Conservation (phyloP, 2,329 filamentous ascomycete species). For the Canariomyces notabilis region DNA sequence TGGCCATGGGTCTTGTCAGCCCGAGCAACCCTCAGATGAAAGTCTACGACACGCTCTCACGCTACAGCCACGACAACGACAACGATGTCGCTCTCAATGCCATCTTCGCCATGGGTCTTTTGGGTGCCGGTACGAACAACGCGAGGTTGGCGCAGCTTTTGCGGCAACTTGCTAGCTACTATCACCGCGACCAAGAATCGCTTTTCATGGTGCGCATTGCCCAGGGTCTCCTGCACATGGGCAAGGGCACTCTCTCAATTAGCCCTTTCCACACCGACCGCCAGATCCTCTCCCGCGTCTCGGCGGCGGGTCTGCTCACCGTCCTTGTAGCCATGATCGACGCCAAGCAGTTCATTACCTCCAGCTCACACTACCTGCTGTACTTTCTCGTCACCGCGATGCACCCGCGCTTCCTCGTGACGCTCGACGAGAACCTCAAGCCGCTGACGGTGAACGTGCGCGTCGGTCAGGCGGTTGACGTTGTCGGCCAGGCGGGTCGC, state of each 20-base stretch:
- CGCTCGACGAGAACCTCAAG: constrained; percentile 88
- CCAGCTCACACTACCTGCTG: constrained; percentile 78
- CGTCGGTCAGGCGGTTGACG: constrained; percentile 95
- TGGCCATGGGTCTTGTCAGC: constrained; percentile 94
- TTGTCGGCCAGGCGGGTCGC: constrained; percentile 92
- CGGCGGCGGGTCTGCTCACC: constrained; percentile 81
- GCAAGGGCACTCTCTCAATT: constrained; percentile 92
- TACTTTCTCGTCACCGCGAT: constrained; percentile 97
- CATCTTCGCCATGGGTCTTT: constrained; percentile 97
- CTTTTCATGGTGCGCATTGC: constrained; percentile 99
- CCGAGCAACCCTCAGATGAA: constrained; percentile 99
- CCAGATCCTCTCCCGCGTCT: constrained; percentile 87
- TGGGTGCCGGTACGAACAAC: constrained; percentile 97
- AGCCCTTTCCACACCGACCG: constrained; percentile 99
- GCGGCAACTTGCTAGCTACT: constrained; percentile 93
- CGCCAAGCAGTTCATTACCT: constrained; percentile 74
- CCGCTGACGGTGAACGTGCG: constrained; percentile 93
- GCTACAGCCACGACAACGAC: constrained; percentile 98
- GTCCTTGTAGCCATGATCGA: constrained; percentile 93
- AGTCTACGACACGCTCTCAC: constrained; percentile 94
- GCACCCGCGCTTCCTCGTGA: constrained; percentile 94
- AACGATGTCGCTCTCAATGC: constrained; percentile 97
- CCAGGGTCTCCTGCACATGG: constrained; percentile 96
- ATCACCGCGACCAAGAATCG: constrained; percentile 92
- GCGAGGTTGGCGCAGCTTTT: constrained; percentile 91